Conservation (phyloP, 2,329 filamentous ascomycete genomes). For the Fonsecaea nubica region DNA sequence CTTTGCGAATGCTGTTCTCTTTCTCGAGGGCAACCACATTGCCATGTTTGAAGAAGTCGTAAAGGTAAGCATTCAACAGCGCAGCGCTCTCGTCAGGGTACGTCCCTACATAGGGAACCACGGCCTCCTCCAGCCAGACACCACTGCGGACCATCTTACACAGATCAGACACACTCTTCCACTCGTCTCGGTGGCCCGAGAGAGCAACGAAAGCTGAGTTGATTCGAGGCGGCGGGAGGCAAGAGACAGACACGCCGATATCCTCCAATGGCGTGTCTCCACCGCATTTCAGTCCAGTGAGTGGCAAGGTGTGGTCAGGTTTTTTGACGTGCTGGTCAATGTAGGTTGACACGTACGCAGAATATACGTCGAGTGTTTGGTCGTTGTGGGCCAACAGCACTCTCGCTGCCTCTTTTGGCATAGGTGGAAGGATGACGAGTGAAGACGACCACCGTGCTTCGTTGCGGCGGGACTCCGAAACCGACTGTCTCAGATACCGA, state of each 20-base stretch:
- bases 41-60: slow-evolving; percentile 7
- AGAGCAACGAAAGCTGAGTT: background rate
- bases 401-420: background rate
- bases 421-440: background rate
- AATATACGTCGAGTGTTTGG: background rate
- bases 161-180: background rate
- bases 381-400: background rate
- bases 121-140: slow-evolving; percentile 3
- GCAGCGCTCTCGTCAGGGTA: background rate
- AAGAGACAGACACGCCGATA: background rate
- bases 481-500: background rate
- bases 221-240: background rate
- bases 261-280: background rate
- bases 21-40: slow-evolving; percentile 4
- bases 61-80: background rate
- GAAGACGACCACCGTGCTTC: background rate
- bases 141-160: slow-evolving; percentile 5
- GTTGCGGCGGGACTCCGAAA: background rate
- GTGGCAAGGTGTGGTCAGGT: background rate
- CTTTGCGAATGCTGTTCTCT: background rate
- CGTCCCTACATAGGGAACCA: background rate
- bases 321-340: background rate
- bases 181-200: slow-evolving; percentile 1
- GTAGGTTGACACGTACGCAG: slow-evolving; percentile 2
- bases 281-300: slow-evolving; percentile 2